These are phyloP conservation scores for Talaromyces sp. DNA, from an alignment of 2,329 filamentous ascomycete species.

Conservation along the genomic window DNA sequence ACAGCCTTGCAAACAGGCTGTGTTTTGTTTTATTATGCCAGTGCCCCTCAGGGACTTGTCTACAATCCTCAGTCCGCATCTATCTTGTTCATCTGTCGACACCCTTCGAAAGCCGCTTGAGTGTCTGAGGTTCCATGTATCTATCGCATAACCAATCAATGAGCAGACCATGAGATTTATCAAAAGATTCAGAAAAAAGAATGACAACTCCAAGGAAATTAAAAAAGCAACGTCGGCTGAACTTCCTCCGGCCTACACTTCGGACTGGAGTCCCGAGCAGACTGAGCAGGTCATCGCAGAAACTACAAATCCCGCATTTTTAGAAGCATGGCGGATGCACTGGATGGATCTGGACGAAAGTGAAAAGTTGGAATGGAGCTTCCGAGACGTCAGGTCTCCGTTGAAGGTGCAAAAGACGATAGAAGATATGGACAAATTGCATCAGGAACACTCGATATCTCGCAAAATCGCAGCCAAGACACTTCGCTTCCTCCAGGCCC, in stretches of 20 bases:
- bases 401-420: slow-evolving; percentile 2
- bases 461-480: slow-evolving; percentile 2
- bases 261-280: neutral
- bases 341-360: slow-evolving; percentile 4
- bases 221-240: neutral
- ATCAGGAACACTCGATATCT: neutral
- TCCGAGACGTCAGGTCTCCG: neutral
- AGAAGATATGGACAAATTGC: slow-evolving; percentile 3
- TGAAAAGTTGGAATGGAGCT: slow-evolving; percentile 8
- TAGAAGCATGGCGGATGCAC: slow-evolving; percentile 11
- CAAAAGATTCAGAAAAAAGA: slow-evolving; percentile 5
- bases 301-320: slow-evolving; percentile 9
- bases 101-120: neutral
- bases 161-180: neutral
- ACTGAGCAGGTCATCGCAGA: neutral
- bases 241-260: neutral
- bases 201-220: neutral
- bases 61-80: neutral
- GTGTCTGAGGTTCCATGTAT: neutral
- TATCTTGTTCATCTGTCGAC: neutral
- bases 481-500: neutral
- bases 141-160: neutral
- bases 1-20: neutral
- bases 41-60: neutral
- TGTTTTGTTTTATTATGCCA: neutral